These are phyloP conservation scores for Bacidia gigantensis DNA, from an alignment of 495 filamentous ascomycete genomes.

Conservation along the genomic window DNA sequence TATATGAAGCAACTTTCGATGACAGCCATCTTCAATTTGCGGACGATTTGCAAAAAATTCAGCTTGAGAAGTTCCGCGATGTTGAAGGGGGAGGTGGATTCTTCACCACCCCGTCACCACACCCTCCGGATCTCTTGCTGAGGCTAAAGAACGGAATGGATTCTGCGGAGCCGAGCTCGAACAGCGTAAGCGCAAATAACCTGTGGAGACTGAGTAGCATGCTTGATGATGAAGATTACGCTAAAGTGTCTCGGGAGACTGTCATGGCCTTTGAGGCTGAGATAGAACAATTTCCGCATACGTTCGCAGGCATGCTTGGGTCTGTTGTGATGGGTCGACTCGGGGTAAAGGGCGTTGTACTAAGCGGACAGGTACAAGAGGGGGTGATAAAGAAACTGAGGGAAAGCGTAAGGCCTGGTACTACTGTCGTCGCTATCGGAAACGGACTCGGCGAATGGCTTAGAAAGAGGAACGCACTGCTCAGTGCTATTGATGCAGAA, in stretches of 20 bases:
- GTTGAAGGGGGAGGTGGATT: conserved; percentile 40
- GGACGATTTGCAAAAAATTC: conserved; percentile 62
- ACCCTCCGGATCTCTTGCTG: conserved; percentile 61
- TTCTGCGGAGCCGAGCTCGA: conserved; percentile 74
- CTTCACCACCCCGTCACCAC: conserved; percentile 61
- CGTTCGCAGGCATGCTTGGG: conserved; percentile 68
- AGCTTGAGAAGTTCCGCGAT: conserved; percentile 59
- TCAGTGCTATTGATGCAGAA: conserved; percentile 33
- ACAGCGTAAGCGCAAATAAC: conserved; percentile 72
- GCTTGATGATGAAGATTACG: conserved; percentile 52
- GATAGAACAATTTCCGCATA: conserved; percentile 79
- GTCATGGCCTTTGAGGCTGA: conserved; percentile 77
- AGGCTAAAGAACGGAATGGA: conserved; percentile 92
- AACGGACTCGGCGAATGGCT: conserved; percentile 38
- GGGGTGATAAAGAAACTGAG: conserved; percentile 26
- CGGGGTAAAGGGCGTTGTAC: conserved; percentile 30
- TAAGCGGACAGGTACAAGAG: conserved; percentile 22
- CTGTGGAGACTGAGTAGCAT: conserved; percentile 63
- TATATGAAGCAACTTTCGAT: conserved; percentile 82
- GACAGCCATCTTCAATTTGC: conserved; percentile 71
- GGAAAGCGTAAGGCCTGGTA: conserved; percentile 27
- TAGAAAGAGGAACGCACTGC: conserved; percentile 32
- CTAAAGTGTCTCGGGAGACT: conserved; percentile 53
- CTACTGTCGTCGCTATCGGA: conserved; percentile 38
- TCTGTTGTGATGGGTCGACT: conserved; percentile 46